Conservation (phyloP, 371 early-diverging fungal genomes). For the Mucor ambiguus region DNA sequence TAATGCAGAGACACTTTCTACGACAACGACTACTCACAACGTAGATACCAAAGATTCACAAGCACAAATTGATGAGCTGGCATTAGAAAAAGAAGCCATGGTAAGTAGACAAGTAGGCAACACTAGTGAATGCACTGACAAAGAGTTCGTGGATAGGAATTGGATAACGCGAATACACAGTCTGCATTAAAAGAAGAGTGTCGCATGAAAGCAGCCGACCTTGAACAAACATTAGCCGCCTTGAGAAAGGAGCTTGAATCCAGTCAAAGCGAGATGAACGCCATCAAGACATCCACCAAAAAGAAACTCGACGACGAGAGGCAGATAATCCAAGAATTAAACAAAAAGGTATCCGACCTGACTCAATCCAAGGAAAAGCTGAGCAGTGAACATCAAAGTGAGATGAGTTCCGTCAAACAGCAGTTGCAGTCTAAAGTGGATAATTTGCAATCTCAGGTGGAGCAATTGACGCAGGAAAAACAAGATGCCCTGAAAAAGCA, state of each 20-base stretch:
- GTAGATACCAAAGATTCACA: not conserved
- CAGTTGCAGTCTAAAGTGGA: not conserved
- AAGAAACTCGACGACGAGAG: not conserved
- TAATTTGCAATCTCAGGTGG: constrained; percentile 6
- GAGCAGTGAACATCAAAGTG: not conserved
- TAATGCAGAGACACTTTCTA: not conserved
- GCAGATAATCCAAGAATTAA: not conserved
- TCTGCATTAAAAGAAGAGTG: not conserved
- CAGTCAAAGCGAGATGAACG: not conserved
- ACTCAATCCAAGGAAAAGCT: not conserved
- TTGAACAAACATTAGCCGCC: constrained; percentile 4
- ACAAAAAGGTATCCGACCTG: not conserved
- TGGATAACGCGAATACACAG: not conserved
- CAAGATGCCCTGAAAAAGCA: not conserved
- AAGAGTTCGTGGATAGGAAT: not conserved
- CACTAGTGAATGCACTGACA: not conserved
- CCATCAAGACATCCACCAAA: not conserved
- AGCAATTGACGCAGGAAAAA: not conserved
- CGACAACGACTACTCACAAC: not conserved
- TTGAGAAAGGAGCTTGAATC: constrained; percentile 10
- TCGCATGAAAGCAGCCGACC: not conserved
- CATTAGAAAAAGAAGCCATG: constrained; percentile 6
- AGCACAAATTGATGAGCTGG: constrained; percentile 5
- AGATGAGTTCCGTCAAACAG: not conserved
- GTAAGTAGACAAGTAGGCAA: not conserved